These are phyloP conservation scores for Cladosporium sp. DNA, from an alignment of 2,329 filamentous ascomycete genomes.

Conservation along the genomic window DNA sequence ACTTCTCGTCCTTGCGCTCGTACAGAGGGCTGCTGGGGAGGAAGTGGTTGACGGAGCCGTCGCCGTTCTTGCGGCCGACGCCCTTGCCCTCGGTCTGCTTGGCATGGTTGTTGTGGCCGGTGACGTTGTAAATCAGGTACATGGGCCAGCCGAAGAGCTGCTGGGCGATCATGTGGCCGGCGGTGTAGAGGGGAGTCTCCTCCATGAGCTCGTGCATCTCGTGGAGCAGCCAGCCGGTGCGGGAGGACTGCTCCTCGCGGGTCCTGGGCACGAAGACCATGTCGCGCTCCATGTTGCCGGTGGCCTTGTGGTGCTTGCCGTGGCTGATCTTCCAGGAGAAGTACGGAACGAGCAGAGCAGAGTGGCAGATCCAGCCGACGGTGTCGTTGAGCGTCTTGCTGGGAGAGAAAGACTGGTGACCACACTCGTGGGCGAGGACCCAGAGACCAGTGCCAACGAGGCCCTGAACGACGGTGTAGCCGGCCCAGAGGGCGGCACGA, in stretches of 20 bases:
- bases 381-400: slow-evolving; percentile 86
- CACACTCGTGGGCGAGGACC: slow-evolving; percentile 97
- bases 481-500: slow-evolving; percentile 60
- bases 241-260: slow-evolving; percentile 70
- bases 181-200: slow-evolving; percentile 83
- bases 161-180: slow-evolving; percentile 68
- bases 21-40: slow-evolving; percentile 80
- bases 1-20: slow-evolving; percentile 81
- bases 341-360: slow-evolving; percentile 83
- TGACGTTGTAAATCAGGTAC: slow-evolving; percentile 88
- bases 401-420: slow-evolving; percentile 93
- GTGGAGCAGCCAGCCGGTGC: slow-evolving; percentile 67
- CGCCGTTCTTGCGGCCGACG: slow-evolving; percentile 83
- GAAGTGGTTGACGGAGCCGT: slow-evolving; percentile 90
- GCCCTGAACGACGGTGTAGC: slow-evolving; percentile 77
- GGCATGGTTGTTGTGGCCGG: slow-evolving; percentile 92
- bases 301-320: slow-evolving; percentile 99
- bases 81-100: slow-evolving; percentile 88
- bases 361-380: slow-evolving; percentile 88
- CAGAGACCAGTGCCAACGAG: slow-evolving; percentile 90
- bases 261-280: slow-evolving; percentile 99
- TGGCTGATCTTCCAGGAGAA: slow-evolving; percentile 99
- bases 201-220: slow-evolving; percentile 85
- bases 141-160: slow-evolving; percentile 90
- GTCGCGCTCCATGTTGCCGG: slow-evolving; percentile 92